Base-by-base conservation (phyloP, 257 asterid genomes). In the Salvia hispanica region DNA sequence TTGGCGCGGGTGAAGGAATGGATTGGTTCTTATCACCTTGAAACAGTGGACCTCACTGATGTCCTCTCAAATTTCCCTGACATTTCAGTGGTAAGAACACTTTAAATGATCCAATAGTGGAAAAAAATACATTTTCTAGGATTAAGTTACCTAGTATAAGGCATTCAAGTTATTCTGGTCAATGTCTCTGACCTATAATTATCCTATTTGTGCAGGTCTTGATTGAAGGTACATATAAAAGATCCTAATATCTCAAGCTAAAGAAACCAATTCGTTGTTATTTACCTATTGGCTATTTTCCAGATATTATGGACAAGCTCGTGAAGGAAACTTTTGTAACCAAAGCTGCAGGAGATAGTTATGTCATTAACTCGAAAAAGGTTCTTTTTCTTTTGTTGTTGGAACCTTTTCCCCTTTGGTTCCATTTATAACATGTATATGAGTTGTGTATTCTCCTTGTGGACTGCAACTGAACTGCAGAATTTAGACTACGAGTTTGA, bases 251-350 rank as follows among this genome's bases (percentile, higher is more conserved):
- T 31, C 66, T 72, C 72, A 56, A 76, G 69, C 74, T 72, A 64
- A 40, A 55, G 66, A 69, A 54, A 51, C 16, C 33, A 51, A 54
- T 64, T 61, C 69, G 36, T 46, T 51, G 25, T 72, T 47, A 55
- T 52, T 51, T 62, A 67, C 18, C 18, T 62, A 51, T 43, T 70
- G 57, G 43, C 68, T 73, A 34, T 75, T 47, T 48, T 77, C 52
- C 81, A 93, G 97, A 88, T 74, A 88, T 85, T 67, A 76, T 90
- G 87, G 89, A 78, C 54, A 85, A 82, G 84, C 95, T 93, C 54
- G 79, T 76, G 80, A 82, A 72, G 80, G 92, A 85, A 80, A 76
- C 80, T 11, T 21, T 81, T 61, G 18, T 90, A 72, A 79, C 92
- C 39, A 86, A 77, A 81, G 70, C 81, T 74, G 88, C 84, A 43